Percentiles rank a stretch among this genome's conserved stretches.
phyloP scores from a whole-genome alignment of 495 filamentous ascomycete genomes.

The Schizothecium vesticola region DNA sequence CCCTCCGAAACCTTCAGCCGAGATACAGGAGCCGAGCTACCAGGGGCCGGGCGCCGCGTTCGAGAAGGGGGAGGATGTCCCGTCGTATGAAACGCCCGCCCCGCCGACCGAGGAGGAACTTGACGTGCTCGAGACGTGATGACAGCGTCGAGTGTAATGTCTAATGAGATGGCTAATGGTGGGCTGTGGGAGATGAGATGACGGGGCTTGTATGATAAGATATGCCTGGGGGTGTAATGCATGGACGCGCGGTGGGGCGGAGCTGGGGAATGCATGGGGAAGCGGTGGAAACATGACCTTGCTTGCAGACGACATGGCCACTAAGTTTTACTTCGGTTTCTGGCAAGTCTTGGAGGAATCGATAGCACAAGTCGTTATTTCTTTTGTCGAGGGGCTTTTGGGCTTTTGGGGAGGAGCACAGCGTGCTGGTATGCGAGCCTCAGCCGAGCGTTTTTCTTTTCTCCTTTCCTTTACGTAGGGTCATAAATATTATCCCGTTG shows the following conservation, averaged over 20 bases:
- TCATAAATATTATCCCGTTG: no score
- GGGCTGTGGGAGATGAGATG: background rate
- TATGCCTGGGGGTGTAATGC: background rate
- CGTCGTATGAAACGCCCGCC: conserved; percentile 30
- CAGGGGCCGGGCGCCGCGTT: conserved; percentile 39
- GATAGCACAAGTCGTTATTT: background rate
- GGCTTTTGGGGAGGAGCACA: background rate
- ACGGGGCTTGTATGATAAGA: background rate
- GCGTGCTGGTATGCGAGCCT: background rate
- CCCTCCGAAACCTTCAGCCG: background rate
- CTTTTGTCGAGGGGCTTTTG: background rate
- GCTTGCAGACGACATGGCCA: background rate
- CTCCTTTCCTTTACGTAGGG: no score
- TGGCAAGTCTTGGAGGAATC: background rate
- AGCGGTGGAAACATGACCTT: background rate
- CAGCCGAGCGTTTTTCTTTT: background rate
- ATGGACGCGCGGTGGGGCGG: background rate
- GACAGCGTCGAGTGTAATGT: conserved; percentile 9
- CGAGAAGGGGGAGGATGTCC: conserved; percentile 43
- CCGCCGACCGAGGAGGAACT: conserved; percentile 38
- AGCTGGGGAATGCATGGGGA: background rate
- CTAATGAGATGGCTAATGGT: conserved; percentile 8
- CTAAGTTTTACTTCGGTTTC: background rate
- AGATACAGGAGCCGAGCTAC: conserved; percentile 37
- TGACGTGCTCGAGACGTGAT: conserved; percentile 37